Percentiles rank a stretch among this genome's conserved stretches.
Conservation (phyloP, 1,284 basidiomycete species). For the Sporisorium reilianum region DNA sequence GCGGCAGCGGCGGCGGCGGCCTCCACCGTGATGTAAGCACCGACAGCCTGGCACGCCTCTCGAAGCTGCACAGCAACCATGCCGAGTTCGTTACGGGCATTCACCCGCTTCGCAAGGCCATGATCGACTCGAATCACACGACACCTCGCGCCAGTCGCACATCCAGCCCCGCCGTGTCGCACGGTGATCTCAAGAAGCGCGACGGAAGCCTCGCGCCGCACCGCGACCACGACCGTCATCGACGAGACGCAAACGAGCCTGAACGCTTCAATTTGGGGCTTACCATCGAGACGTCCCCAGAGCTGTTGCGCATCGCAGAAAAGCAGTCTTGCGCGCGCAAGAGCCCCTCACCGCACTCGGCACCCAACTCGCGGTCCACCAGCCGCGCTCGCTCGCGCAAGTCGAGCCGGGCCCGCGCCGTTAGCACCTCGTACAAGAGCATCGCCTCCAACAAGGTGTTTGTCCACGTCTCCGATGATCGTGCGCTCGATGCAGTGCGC, state of each 20-base stretch:
- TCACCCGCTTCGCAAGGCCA: slow-evolving; percentile 42
- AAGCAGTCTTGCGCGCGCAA: slow-evolving; percentile 16
- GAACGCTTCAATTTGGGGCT: slow-evolving; percentile 35
- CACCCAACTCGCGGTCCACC: slow-evolving; percentile 37
- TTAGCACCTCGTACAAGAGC: slow-evolving; percentile 28
- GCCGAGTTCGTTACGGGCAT: slow-evolving; percentile 43
- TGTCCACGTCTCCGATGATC: slow-evolving; percentile 55
- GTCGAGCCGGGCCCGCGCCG: slow-evolving; percentile 24
- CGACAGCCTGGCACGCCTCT: slow-evolving; percentile 34
- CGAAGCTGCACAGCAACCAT: slow-evolving; percentile 28
- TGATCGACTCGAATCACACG: slow-evolving; percentile 51
- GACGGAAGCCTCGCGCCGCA: slow-evolving; percentile 25
- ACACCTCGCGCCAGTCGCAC: slow-evolving; percentile 52
- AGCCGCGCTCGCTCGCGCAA: slow-evolving; percentile 51
- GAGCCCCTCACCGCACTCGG: slow-evolving; percentile 23
- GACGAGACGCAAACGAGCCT: slow-evolving; percentile 5
- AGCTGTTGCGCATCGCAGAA: slow-evolving; percentile 34
- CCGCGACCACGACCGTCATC: slow-evolving; percentile 19
- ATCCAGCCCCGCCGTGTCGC: slow-evolving; percentile 29
- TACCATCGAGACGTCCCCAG: slow-evolving; percentile 49
- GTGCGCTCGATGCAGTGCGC: slow-evolving; percentile 57
- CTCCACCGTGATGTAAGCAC: slow-evolving; percentile 31
- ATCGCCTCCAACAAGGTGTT: slow-evolving; percentile 51
- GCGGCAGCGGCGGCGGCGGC: no score
- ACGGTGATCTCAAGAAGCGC: slow-evolving; percentile 40